Evolutionary conservation across 2,329 filamentous ascomycete genomes (phyloP), one percentile per base, ranked within the genome.

Genomic region (Thermoascus crustaceus): DNA sequence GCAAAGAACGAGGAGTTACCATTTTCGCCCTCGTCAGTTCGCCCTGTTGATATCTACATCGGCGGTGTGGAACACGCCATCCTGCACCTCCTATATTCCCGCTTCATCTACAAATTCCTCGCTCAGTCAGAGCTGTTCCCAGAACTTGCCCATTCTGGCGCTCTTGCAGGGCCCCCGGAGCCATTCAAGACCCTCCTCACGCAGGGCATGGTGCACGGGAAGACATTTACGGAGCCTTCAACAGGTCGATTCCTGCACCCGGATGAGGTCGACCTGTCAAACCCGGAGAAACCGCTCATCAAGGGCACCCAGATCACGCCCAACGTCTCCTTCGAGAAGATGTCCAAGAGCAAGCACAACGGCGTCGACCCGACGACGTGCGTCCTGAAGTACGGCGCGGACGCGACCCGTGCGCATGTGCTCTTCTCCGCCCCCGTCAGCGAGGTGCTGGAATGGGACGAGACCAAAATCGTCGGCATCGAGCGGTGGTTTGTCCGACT

Each of bases 291-390:
- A 8, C 82, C 82, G 1, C 66, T 68, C 35, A 73, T 91, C n/a
- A 68, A 68, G 11, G 69, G 72, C 0, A 82, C 77, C 0, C 75
- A 77, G 3, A 61, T 72, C 31, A 50, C 53, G 0, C 76, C 82
- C 1, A 73, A 66, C 18, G 61, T 86, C 11, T 79, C 76, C 1
- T 94, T 75, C 48, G 86, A 94, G 57, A 94, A 94, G 56, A 94
- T 94, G 87, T 91, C 84, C 24, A 94, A 94, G 63, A 93, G 85
- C 50, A 94, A 94, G 60, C 72, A 91, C 64, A 94, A 94, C 53
- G 87, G 87, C 17, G 85, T 94, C 5, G 85, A 94, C 53, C 87
- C 87, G 0, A 78, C 75, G 0, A 68, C 66, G 0, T 83, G 82
- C 44, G 85, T 91, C 38, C 64, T 70, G 5, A 77, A 75, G 46